Base-by-base conservation (phyloP, 106 monocot species). In the Iris macrosiphon region DNA sequence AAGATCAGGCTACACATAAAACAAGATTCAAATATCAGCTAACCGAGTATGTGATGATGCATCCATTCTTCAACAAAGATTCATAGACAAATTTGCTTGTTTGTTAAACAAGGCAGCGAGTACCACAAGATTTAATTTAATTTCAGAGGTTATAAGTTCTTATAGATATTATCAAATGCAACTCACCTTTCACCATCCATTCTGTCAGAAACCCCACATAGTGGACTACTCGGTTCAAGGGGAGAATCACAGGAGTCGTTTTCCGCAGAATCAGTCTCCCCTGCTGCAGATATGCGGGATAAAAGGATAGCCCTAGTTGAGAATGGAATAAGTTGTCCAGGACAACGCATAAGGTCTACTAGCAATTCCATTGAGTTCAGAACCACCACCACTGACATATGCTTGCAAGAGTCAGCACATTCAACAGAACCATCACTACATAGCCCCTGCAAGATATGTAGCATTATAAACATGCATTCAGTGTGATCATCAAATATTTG, bases 221-320 rank as follows among this genome's bases (percentile, higher is more conserved):
- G 68, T 59, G 98, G 98, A 69, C 98, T 99, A 68, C 87, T 99
- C 15, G 98, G 91, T 59, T 99, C 98, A 73, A 91, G 83, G 16
- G 98, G 91, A 80, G 98, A 99, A 84, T 99, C 98, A 63, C 98
- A 99, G 24, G 98, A 99, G 39, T 99, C 98, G 73, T 99, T 84
- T 41, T 91, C 98, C 55, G 91, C 91, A 46, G 91, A 99, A 32
- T 99, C 98, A 75, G 83, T 87, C 65, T 99, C 98, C 19, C 87
- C 98, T 49, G 86, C 75, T 61, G 82, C 70, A 59, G 90, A 78
- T 51, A 91, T 74, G 49, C 91, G 98, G 45, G 98, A 81, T 45
- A 80, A 75, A 57, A 87, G 61, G 44, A 99, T 72, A 56, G 91
- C 91, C 52, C 79, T 90, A 13, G 81, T 51, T 41, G 98, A 81